phyloP scores from a whole-genome alignment of 768 basidiomycete species.

The Mycena albidolilacea region DNA sequence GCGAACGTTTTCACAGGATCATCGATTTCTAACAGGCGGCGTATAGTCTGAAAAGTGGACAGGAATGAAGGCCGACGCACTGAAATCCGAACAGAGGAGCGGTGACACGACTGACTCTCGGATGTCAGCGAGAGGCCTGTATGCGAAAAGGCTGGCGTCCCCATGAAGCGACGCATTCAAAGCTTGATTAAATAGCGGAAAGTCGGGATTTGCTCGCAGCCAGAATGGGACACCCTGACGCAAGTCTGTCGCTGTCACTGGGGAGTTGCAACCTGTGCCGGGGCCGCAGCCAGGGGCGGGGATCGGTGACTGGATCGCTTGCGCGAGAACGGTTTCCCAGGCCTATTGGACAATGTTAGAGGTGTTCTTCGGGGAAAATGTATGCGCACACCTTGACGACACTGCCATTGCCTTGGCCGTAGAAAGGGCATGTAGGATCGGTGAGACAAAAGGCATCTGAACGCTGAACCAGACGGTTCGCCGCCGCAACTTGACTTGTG shows the following conservation, averaged over 20 bases:
- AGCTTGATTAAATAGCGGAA: slow-evolving; percentile 25
- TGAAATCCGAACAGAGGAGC: slow-evolving; percentile 28
- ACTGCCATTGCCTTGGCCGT: slow-evolving; percentile 40
- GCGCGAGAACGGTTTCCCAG: slow-evolving; percentile 30
- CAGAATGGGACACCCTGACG: slow-evolving; percentile 4
- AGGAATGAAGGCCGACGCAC: slow-evolving; percentile 10
- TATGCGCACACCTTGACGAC: slow-evolving; percentile 52
- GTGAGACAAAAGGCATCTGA: slow-evolving; percentile 40
- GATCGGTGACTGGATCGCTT: slow-evolving; percentile 19
- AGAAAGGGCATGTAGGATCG: slow-evolving; percentile 39
- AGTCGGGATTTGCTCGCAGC: slow-evolving; percentile 28
- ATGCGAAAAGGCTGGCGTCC: slow-evolving; percentile 21
- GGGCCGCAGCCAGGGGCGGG: slow-evolving; percentile 28
- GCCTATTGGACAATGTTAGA: slow-evolving; percentile 16
- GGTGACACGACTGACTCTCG: slow-evolving; percentile 20
- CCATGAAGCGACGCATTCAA: slow-evolving; percentile 17
- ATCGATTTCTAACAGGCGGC: neutral
- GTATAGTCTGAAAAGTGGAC: neutral
- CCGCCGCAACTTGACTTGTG: slow-evolving; percentile 32
- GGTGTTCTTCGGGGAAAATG: too few relatives aligned
- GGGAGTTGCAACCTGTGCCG: slow-evolving; percentile 14
- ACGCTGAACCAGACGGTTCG: slow-evolving; percentile 37
- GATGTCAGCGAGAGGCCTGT: slow-evolving; percentile 6
- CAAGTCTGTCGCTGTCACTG: slow-evolving; percentile 30
- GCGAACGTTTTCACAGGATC: neutral